These are phyloP conservation scores for Phialophora chinensis DNA, from an alignment of 2,329 filamentous ascomycete species.

Conservation along the genomic window DNA sequence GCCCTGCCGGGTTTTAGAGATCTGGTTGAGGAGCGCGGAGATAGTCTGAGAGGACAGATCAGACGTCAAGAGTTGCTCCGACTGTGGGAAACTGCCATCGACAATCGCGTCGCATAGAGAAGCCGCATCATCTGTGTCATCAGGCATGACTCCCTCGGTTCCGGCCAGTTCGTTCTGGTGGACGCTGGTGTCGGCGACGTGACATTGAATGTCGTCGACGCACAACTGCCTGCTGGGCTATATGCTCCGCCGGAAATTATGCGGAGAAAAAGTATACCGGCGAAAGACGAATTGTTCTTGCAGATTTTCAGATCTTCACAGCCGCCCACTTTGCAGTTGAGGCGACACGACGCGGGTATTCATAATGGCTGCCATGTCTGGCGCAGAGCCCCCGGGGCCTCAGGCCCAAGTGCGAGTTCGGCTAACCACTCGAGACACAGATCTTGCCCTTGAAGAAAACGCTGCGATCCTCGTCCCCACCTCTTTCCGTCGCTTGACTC, in stretches of 20 bases:
- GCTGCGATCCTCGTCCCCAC: constrained; percentile 62
- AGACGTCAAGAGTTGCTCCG: constrained; percentile 61
- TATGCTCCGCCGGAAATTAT: constrained; percentile 35
- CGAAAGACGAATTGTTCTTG: not conserved
- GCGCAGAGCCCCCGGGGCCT: not conserved
- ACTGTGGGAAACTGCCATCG: constrained; percentile 62
- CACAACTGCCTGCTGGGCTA: constrained; percentile 19
- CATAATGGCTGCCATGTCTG: constrained; percentile 7
- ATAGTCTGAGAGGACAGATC: constrained; percentile 57
- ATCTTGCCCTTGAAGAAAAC: constrained; percentile 60
- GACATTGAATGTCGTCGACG: not conserved
- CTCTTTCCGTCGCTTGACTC: constrained; percentile 63
- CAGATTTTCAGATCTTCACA: not conserved
- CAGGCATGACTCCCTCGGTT: constrained; percentile 24
- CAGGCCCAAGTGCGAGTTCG: constrained; percentile 60
- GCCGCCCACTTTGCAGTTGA: not conserved
- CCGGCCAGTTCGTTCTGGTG: not conserved
- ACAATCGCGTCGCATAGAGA: constrained; percentile 34
- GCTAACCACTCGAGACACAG: constrained; percentile 58
- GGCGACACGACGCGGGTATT: not conserved
- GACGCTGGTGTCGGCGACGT: not conserved
- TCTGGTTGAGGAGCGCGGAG: constrained; percentile 56
- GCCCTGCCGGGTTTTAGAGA: constrained; percentile 59
- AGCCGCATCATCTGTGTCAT: constrained; percentile 16
- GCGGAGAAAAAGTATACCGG: constrained; percentile 1